Percentiles rank a stretch among this genome's conserved stretches.
These are phyloP conservation scores for Urochloa ruziziensis DNA, from an alignment of 176 grass and related monocot genomes.

Conservation along the genomic window DNA sequence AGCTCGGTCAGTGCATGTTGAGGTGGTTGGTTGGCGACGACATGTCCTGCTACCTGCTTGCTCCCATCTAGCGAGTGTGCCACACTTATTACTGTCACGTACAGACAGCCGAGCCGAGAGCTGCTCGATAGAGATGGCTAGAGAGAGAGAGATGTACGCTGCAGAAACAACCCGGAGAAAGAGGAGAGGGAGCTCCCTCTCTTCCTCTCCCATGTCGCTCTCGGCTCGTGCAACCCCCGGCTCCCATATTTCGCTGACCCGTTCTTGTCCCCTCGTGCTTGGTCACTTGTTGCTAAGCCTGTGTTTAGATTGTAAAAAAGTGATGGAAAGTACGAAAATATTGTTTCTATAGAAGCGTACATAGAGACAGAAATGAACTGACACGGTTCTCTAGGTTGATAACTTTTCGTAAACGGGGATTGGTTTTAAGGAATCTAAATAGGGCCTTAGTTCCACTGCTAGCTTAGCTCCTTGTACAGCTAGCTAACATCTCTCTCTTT, in stretches of 20 bases:
- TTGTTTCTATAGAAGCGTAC: too few relatives aligned
- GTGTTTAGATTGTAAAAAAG: too few relatives aligned
- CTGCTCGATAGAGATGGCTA: not conserved
- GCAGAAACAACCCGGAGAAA: conserved; percentile 24
- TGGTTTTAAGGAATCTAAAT: too few relatives aligned
- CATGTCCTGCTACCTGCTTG: conserved; percentile 1
- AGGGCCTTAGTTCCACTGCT: too few relatives aligned
- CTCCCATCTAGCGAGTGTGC: not conserved
- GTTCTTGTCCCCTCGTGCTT: not conserved
- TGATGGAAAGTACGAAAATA: too few relatives aligned
- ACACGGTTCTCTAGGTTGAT: too few relatives aligned
- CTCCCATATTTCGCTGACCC: not conserved
- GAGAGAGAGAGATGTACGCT: not conserved
- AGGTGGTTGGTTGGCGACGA: not conserved
- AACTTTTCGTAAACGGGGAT: too few relatives aligned
- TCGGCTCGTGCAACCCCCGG: not conserved
- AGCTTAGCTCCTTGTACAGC: not conserved
- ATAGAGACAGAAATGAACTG: too few relatives aligned
- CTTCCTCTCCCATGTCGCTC: not conserved
- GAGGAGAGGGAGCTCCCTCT: not conserved
- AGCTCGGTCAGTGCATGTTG: not conserved
- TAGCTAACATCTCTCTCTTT: not conserved
- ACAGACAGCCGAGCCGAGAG: not conserved
- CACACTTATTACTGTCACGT: not conserved
- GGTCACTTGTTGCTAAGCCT: not conserved